Base-by-base conservation (phyloP, 768 basidiomycete genomes). In the Phlebiopsis gigantea region DNA sequence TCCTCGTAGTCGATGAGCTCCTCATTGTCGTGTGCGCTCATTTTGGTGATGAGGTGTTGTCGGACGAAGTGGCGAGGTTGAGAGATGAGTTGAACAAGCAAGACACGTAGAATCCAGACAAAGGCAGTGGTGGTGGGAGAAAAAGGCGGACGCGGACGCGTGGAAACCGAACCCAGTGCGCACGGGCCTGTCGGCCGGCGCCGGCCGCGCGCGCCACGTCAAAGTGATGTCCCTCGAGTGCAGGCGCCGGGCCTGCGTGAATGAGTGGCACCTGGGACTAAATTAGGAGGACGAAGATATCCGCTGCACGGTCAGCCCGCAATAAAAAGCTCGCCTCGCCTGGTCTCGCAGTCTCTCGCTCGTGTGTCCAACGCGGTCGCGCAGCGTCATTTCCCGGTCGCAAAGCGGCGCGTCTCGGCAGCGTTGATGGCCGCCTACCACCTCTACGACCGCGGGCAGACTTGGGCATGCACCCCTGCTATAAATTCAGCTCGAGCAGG, bases 1-100 rank as follows among this genome's bases (percentile, higher is more conserved):
- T 94, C 92, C 73, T 94, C 92, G 78, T 93, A 94, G 78, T 94
- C 93, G 71, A 94, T 91, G 44, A 94, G 85, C 67, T 94, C 91
- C 69, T 93, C 91, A 71, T 88, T 88, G 75, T 92, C 91, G 77
- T 87, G 82, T 46, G 80, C 81, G 73, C 83, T 88, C 89, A 91
- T 92, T 69, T 61, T 65, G 55, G 21, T 61, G 53, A 55, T 60
- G 51, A 48, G 61, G 55, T 65, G 66, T 60, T 59, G 43, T 60
- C 63, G 61, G 60, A 65, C 65, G 60, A 61, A 61, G 64, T 66
- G 68, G 61, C 64, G 55, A 63, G 62, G 61, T 62, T 59, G 62
- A 66, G 68, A 55, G 57, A 60, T 62, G 58, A 22, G 50, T 31
- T 19, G 22, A 59, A 64, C 68, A 62, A 60, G 56, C 62, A 59